A percentile compares a stretch with the other conserved stretches of the same genome.
phyloP scores from a whole-genome alignment of 2,329 filamentous ascomycete species.

The Aureobasidium sp. region DNA sequence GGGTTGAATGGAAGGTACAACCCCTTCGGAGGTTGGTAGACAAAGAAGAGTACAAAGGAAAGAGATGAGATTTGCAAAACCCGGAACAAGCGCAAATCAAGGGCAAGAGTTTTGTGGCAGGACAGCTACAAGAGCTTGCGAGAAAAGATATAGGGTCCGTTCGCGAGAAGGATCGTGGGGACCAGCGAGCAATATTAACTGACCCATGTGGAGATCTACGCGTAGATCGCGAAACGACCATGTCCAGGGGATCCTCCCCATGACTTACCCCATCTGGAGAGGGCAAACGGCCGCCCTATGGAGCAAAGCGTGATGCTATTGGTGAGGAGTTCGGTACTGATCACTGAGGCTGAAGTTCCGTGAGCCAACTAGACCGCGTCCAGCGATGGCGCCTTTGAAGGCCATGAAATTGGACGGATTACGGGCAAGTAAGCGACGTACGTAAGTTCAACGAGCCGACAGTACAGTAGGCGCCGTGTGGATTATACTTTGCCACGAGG shows the following conservation, averaged over 20 bases:
- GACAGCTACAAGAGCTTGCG: neutral
- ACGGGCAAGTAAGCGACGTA: neutral
- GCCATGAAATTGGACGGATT: neutral
- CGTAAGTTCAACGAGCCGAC: neutral
- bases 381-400: neutral
- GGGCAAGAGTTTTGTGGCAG: neutral
- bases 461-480: neutral
- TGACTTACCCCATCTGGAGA: constrained; percentile 5
- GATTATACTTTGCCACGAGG: constrained; percentile 10
- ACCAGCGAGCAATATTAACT: constrained; percentile 4
- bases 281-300: neutral
- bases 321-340: neutral
- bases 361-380: neutral
- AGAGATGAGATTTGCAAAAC: neutral
- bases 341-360: constrained; percentile 1
- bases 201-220: constrained; percentile 1
- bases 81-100: neutral
- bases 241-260: neutral
- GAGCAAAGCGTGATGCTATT: constrained; percentile 1
- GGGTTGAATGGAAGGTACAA: no score
- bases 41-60: neutral
- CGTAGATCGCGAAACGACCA: neutral
- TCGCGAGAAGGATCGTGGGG: neutral
- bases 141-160: neutral
- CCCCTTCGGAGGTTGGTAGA: neutral